Conservation (phyloP, 2,329 filamentous ascomycete genomes). For the Phialocephala subalpina region DNA sequence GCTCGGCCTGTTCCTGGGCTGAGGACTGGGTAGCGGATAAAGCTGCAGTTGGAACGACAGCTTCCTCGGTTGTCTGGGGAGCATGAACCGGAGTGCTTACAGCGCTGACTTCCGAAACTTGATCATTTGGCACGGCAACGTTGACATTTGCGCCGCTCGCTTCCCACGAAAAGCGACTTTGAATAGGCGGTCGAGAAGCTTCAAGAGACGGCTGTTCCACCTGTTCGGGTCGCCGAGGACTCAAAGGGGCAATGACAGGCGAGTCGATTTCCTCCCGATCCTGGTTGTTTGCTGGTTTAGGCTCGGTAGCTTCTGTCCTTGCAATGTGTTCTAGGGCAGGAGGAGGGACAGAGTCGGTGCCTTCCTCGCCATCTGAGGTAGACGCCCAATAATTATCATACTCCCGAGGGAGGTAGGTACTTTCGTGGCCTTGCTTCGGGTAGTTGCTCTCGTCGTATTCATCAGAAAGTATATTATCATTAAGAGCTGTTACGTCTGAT, state of each 20-base stretch:
- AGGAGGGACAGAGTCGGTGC: constrained; percentile 15
- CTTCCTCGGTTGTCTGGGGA: not conserved
- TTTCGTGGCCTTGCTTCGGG: constrained; percentile 54
- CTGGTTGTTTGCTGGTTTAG: constrained; percentile 15
- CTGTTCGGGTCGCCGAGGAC: constrained; percentile 31
- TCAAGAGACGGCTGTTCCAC: constrained; percentile 18
- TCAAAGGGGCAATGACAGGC: constrained; percentile 35
- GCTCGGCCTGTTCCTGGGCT: not conserved
- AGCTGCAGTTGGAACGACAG: constrained; percentile 2
- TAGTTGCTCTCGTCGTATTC: constrained; percentile 30
- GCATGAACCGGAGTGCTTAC: constrained; percentile 9
- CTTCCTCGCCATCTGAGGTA: constrained; percentile 48
- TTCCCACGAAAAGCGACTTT: constrained; percentile 43
- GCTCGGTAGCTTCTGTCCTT: not conserved
- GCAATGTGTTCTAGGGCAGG: constrained; percentile 10
- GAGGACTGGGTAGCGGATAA: not conserved
- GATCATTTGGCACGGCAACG: not conserved
- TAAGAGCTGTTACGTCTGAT: constrained; percentile 32
- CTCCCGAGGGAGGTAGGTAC: constrained; percentile 69
- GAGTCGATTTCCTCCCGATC: constrained; percentile 37
- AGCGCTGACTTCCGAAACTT: constrained; percentile 2
- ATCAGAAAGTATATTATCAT: constrained; percentile 25
- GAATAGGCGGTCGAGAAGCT: constrained; percentile 27
- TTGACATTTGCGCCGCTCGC: constrained; percentile 33
- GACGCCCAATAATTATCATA: constrained; percentile 74